These are phyloP conservation scores for Theobroma cacao DNA, from an alignment of 345 rosid species.

Conservation along the genomic window DNA sequence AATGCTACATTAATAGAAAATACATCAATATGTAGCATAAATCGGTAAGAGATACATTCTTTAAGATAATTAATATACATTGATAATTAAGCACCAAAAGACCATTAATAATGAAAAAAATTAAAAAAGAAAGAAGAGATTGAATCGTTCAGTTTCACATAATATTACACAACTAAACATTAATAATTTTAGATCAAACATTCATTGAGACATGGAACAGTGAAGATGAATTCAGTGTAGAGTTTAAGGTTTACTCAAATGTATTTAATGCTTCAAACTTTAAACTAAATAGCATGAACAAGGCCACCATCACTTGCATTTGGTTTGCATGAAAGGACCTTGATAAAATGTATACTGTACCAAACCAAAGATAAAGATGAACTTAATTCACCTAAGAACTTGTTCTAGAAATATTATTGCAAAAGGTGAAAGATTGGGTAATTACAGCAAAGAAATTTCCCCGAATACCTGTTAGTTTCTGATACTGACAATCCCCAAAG, in stretches of 20 bases:
- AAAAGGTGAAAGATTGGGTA: background rate
- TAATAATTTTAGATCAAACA: background rate
- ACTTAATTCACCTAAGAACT: background rate
- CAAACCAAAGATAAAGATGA: background rate
- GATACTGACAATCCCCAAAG: conserved; percentile 95
- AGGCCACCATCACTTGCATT: background rate
- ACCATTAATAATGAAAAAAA: background rate
- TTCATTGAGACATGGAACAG: background rate
- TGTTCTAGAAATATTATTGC: background rate
- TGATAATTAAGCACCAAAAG: background rate
- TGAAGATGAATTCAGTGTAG: background rate
- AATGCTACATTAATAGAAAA: conserved; percentile 39
- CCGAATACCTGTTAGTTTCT: conserved; percentile 72
- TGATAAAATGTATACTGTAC: background rate
- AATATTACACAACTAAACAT: background rate
- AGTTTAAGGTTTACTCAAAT: background rate
- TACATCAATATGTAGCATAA: background rate
- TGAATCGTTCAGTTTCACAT: background rate
- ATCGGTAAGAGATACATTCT: background rate
- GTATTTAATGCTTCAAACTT: background rate
- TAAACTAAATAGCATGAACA: background rate
- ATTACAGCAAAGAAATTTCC: background rate
- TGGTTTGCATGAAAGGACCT: background rate
- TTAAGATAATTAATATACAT: background rate
- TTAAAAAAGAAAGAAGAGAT: background rate